phyloP scores from a whole-genome alignment of 371 early-diverging fungal species.

The Mucor mucedo region DNA sequence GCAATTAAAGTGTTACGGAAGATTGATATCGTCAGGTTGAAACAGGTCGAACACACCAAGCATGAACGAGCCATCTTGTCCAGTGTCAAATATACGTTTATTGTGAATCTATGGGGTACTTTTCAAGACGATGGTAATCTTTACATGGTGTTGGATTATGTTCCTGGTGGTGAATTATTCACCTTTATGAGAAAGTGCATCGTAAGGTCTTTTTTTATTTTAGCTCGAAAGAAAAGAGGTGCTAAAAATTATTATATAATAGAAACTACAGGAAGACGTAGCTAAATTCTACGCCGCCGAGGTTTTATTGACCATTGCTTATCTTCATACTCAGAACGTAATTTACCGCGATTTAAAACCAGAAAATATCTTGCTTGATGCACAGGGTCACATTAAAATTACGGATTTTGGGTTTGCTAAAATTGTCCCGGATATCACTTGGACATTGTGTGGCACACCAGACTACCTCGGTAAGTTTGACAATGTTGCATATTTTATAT shows the following conservation, averaged over 20 bases:
- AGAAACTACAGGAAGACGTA: constrained; percentile 86
- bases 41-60: constrained; percentile 80
- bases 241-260: constrained; percentile 15
- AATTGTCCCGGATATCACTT: constrained; percentile 63
- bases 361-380: constrained; percentile 91
- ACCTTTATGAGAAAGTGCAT: constrained; percentile 55
- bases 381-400: constrained; percentile 93
- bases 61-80: constrained; percentile 83
- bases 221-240: neutral
- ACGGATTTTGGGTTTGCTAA: constrained; percentile 99
- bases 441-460: constrained; percentile 98
- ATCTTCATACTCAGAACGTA: constrained; percentile 89
- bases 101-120: constrained; percentile 80
- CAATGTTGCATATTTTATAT: constrained; percentile 24
- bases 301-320: constrained; percentile 81
- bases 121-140: constrained; percentile 83
- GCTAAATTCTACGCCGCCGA: constrained; percentile 85
- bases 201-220: constrained; percentile 49
- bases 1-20: constrained; percentile 97
- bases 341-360: constrained; percentile 97
- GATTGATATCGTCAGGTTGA: constrained; percentile 82
- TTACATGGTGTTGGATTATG: constrained; percentile 89
- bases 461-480: constrained; percentile 72
- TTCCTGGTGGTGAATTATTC: constrained; percentile 93
- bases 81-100: constrained; percentile 75